Evolutionary conservation across 768 basidiomycete species (phyloP).

Genomic region (Mycena vitilis): DNA sequence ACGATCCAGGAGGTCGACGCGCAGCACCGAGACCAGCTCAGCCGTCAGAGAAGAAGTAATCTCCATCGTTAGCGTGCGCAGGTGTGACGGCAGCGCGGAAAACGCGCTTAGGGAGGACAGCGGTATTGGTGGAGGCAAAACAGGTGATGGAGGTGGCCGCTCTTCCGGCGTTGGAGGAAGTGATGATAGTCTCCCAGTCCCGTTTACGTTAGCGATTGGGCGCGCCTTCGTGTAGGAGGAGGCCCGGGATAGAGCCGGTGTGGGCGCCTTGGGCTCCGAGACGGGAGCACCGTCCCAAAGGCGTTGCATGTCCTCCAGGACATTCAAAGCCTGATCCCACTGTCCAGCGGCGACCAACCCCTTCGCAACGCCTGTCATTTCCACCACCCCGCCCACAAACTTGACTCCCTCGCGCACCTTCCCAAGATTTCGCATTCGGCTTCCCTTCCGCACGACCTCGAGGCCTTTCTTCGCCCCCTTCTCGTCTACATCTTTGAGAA

Average conservation of each 20-base stretch:
- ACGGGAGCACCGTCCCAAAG: constrained; percentile 58
- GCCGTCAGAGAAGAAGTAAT: constrained; percentile 81
- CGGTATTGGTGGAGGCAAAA: constrained; percentile 51
- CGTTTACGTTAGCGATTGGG: constrained; percentile 28
- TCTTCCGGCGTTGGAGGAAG: constrained; percentile 56
- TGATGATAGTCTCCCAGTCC: constrained; percentile 40
- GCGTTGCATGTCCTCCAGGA: constrained; percentile 75
- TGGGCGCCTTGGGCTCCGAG: constrained; percentile 15
- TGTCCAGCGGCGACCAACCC: constrained; percentile 86
- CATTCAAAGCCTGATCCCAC: constrained; percentile 85
- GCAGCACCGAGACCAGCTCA: constrained; percentile 80
- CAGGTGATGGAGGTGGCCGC: constrained; percentile 31
- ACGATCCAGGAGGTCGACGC: constrained; percentile 71
- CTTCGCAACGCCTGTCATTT: constrained; percentile 79
- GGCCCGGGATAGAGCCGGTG: constrained; percentile 28
- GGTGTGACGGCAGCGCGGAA: constrained; percentile 76
- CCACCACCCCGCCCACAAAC: constrained; percentile 76
- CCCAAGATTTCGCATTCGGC: constrained; percentile 69
- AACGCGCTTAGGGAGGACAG: constrained; percentile 81
- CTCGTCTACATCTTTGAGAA: constrained; percentile 82
- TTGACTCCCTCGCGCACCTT: constrained; percentile 71
- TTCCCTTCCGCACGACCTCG: constrained; percentile 74
- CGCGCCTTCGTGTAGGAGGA: constrained; percentile 19
- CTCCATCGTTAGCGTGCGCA: constrained; percentile 77
- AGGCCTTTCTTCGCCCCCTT: constrained; percentile 84